Base-by-base conservation (phyloP, 2,329 filamentous ascomycete genomes). In the Seiridium unicorne region DNA sequence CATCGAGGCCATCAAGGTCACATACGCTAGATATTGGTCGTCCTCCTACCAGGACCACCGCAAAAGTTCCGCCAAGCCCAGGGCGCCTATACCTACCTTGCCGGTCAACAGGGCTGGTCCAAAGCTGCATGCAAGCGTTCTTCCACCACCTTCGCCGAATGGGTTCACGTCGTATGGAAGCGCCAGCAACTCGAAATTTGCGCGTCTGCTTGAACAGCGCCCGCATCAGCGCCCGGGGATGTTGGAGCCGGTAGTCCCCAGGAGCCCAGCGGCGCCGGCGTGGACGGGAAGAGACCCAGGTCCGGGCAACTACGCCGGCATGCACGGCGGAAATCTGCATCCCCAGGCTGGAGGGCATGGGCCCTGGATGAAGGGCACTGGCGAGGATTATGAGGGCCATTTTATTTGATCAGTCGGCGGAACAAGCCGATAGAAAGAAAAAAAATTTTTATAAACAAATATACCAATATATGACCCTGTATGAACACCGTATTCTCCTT, bases 1-100 rank as follows among this genome's bases (percentile, higher is more conserved):
- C 57, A 55, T 66, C 51, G 66, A 68, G 60, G 51, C 51, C 62
- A 51, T 64, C 47, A 49, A 69, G 55, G 51, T 61, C 61, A 67
- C 59, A 69, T 3, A 75, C 76, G 67, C 62, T 73, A 54, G 71
- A 74, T 54, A 73, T 77, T 38, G 54, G 38, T 51, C 51, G 38
- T 26, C 18, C 18, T 26, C 18, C 18, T 26, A 26, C 18, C 18
- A 26, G 18, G 18, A 26, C 18, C 18, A 26, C 18, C 18, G 18
- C 18, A 26, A 26, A 26, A 26, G 18, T 26, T 26, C 18, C 18
- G 18, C 18, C 18, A 26, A 26, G 18, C 18, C 18, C 18, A 26
- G 18, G 18, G 18, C 18, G 18, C 18, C 18, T 26, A 26, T 26
- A 26, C 18, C 18, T 26, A 26, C 18, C 18, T 26, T 26, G 18